These are phyloP conservation scores for Neurospora discreta DNA, from an alignment of 495 filamentous ascomycete genomes.

Conservation along the genomic window DNA sequence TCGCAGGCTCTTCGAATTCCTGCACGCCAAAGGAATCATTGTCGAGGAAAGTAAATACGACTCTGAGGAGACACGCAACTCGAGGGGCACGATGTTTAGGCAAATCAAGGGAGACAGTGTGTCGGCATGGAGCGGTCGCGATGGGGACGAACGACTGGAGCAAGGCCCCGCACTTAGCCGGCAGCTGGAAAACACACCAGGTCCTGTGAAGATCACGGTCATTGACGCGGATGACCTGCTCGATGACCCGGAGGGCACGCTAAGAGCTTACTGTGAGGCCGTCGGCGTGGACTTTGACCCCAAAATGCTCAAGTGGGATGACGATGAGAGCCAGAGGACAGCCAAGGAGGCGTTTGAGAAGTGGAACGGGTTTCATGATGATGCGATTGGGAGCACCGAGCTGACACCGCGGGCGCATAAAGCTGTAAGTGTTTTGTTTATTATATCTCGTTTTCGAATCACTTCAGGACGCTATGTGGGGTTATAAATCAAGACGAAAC, in stretches of 20 bases:
- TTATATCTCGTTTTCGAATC: neutral
- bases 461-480: neutral
- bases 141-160: no score
- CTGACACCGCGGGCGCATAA: slow-evolving; percentile 49
- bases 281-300: slow-evolving; percentile 61
- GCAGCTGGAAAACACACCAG: neutral
- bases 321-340: slow-evolving; percentile 49
- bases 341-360: slow-evolving; percentile 75
- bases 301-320: slow-evolving; percentile 75
- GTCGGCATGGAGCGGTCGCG: no score
- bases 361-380: slow-evolving; percentile 93
- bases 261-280: slow-evolving; percentile 66
- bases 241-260: slow-evolving; percentile 60
- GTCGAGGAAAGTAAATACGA: slow-evolving; percentile 25
- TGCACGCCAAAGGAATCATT: slow-evolving; percentile 49
- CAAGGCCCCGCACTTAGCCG: neutral
- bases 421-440: slow-evolving; percentile 48
- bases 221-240: slow-evolving; percentile 92
- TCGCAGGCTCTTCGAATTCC: slow-evolving; percentile 72
- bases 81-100: no score
- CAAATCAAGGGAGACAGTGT: no score
- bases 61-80: neutral
- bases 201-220: slow-evolving; percentile 54
- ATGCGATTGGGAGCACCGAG: slow-evolving; percentile 69
- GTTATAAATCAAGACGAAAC: neutral